Evolutionary conservation across 2,329 filamentous ascomycete species (phyloP).

Genomic region (Arthrinium puccinioides): DNA sequence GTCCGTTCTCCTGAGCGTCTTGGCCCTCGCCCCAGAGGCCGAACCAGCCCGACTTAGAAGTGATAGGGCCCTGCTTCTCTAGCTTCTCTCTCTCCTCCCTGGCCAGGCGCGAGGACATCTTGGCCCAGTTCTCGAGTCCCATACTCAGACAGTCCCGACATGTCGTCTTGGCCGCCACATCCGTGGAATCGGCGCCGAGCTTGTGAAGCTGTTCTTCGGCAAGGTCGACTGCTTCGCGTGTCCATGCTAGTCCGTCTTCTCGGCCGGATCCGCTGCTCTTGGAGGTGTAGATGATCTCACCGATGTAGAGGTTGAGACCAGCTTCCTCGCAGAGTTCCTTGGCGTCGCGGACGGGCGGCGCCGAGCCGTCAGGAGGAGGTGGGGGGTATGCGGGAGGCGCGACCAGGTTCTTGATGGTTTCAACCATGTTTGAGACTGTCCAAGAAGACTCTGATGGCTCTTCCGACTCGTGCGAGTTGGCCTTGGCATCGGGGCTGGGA

Average conservation of each 20-base stretch:
- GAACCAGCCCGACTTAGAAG: slow-evolving; percentile 25
- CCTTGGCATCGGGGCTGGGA: slow-evolving; percentile 12
- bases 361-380: slow-evolving; percentile 62
- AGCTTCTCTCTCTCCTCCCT: slow-evolving; percentile 36
- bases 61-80: slow-evolving; percentile 13
- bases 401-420: slow-evolving; percentile 21
- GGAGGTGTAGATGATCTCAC: slow-evolving; percentile 78
- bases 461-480: background rate
- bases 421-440: slow-evolving; percentile 17
- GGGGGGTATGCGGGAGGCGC: slow-evolving; percentile 60
- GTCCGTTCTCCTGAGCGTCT: slow-evolving; percentile 28
- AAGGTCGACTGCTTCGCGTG: slow-evolving; percentile 75
- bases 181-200: slow-evolving; percentile 22
- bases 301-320: slow-evolving; percentile 80
- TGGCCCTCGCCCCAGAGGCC: slow-evolving; percentile 30
- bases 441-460: slow-evolving; percentile 8
- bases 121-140: slow-evolving; percentile 74
- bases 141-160: slow-evolving; percentile 73
- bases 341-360: slow-evolving; percentile 56
- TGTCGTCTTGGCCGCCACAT: slow-evolving; percentile 41
- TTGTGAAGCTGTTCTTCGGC: slow-evolving; percentile 61
- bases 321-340: slow-evolving; percentile 76
- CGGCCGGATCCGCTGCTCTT: slow-evolving; percentile 31
- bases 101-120: slow-evolving; percentile 66
- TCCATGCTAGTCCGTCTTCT: slow-evolving; percentile 80